Percentiles rank a stretch among this genome's conserved stretches.
Conservation (phyloP, 164 flowering plant species). For the Macadamia tetraphylla region DNA sequence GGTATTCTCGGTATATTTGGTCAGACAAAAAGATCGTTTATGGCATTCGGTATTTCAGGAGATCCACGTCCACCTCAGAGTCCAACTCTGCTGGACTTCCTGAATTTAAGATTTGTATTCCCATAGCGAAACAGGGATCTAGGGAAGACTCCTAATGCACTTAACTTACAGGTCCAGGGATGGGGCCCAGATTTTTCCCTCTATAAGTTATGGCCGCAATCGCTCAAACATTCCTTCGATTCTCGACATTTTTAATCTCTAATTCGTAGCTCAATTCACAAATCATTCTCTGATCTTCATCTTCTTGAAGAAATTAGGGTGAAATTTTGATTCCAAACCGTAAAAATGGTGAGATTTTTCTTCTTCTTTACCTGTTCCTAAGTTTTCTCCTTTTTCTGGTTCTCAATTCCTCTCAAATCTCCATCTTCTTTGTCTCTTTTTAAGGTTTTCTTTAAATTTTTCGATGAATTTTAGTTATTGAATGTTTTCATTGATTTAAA, state of each 20-base stretch:
- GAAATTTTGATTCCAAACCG: not conserved
- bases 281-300: not conserved
- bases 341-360: slow-evolving; percentile 6
- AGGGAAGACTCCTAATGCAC: not conserved
- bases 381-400: not conserved
- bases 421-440: not conserved
- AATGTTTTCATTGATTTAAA: slow-evolving; percentile 1
- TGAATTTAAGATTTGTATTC: no score
- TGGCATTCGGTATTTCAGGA: no score
- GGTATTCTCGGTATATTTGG: no score
- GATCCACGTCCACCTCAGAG: no score
- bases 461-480: not conserved
- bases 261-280: not conserved
- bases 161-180: no score
- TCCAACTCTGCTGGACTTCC: no score
- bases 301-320: not conserved
- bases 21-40: no score
- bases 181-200: no score
- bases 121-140: no score
- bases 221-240: not conserved
- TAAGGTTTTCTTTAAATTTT: slow-evolving; percentile 1
- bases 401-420: not conserved
- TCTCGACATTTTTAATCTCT: not conserved
- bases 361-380: not conserved
- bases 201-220: no score